Conservation (phyloP, 345 rosid species). For the Firmiana major region DNA sequence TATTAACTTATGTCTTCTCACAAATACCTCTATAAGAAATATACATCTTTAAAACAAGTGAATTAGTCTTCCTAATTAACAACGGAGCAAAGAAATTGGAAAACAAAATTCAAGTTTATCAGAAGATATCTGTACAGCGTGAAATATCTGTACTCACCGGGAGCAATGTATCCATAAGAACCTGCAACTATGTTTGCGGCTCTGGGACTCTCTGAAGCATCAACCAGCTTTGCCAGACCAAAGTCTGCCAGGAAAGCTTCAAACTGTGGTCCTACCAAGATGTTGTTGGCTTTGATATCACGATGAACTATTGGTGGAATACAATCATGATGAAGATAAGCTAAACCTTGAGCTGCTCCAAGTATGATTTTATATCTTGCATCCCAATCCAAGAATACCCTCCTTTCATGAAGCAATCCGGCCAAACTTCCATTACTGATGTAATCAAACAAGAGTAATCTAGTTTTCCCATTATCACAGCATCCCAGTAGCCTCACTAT, state of each 20-base stretch:
- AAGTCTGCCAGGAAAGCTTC: slow-evolving; percentile 72
- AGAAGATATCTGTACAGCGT: not conserved
- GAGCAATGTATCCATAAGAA: slow-evolving; percentile 78
- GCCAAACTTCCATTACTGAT: slow-evolving; percentile 64
- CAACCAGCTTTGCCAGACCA: slow-evolving; percentile 62
- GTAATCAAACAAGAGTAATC: slow-evolving; percentile 63
- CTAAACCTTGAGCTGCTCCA: slow-evolving; percentile 69
- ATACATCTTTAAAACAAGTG: not conserved
- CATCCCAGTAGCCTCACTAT: slow-evolving; percentile 71
- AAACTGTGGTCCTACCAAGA: slow-evolving; percentile 59
- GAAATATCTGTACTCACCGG: slow-evolving; percentile 43
- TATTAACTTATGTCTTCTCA: not conserved
- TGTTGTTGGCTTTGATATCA: slow-evolving; percentile 70
- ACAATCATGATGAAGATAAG: slow-evolving; percentile 76
- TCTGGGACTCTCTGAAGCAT: slow-evolving; percentile 39
- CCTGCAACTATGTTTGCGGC: slow-evolving; percentile 58
- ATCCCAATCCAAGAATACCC: slow-evolving; percentile 54
- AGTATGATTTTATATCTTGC: slow-evolving; percentile 58
- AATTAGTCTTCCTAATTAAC: not conserved
- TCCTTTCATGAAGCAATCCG: slow-evolving; percentile 55
- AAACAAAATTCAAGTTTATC: not conserved
- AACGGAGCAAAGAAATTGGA: not conserved
- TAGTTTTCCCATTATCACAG: slow-evolving; percentile 54
- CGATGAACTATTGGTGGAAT: slow-evolving; percentile 69
- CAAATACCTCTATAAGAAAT: not conserved